Evolutionary conservation across 1,284 basidiomycete genomes (phyloP).

Genomic region (Termitomyces sp.): DNA sequence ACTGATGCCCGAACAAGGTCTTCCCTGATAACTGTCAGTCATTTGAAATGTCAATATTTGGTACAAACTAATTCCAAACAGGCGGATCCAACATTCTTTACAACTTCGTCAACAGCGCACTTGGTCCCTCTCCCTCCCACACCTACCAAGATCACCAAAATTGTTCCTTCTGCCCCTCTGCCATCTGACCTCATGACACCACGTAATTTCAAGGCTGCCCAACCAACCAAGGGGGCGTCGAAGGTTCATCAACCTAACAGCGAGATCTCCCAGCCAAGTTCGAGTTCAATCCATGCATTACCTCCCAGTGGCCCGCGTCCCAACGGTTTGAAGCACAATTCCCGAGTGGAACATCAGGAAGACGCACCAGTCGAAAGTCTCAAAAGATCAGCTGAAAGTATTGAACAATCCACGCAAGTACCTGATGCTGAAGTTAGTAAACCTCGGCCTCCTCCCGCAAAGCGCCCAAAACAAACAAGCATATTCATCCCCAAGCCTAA

Average conservation of each 20-base stretch:
- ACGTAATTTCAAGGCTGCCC: conserved; percentile 16
- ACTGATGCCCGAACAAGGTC: conserved; percentile 63
- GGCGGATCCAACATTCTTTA: conserved; percentile 34
- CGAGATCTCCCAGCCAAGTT: background rate
- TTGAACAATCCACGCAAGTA: conserved; percentile 10
- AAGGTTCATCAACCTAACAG: background rate
- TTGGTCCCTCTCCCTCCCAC: conserved; percentile 8
- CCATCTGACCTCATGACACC: conserved; percentile 29
- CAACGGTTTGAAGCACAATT: background rate
- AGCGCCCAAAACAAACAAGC: conserved; percentile 39
- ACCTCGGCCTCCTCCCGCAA: conserved; percentile 25
- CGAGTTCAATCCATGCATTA: background rate
- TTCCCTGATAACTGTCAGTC: conserved; percentile 49
- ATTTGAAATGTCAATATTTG: background rate
- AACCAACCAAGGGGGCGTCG: conserved; percentile 1
- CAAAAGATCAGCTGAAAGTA: conserved; percentile 13
- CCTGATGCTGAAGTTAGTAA: conserved; percentile 5
- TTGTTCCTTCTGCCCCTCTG: conserved; percentile 9
- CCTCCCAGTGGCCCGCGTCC: background rate
- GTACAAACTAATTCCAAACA: conserved; percentile 13
- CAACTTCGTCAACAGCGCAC: conserved; percentile 17
- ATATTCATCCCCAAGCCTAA: conserved; percentile 51
- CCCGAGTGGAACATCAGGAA: background rate
- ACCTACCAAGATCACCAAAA: conserved; percentile 15
- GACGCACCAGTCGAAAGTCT: background rate